phyloP scores from a whole-genome alignment of 2,329 filamentous ascomycete species.

The Keithomyces neogunnii region DNA sequence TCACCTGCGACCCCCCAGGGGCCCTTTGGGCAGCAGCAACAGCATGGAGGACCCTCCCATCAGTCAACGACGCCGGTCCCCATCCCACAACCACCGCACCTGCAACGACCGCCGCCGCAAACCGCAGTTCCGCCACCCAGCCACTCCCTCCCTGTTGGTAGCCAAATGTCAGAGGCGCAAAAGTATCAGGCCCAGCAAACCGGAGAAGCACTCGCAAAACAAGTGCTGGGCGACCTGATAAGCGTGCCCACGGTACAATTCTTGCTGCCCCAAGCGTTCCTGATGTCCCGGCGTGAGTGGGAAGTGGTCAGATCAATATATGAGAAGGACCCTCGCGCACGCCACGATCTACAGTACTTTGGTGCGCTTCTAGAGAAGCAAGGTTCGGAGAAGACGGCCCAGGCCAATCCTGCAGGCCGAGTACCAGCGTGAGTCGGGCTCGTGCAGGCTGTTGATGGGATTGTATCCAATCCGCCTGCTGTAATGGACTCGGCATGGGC shows the following conservation, averaged over 20 bases:
- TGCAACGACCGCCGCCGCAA: slow-evolving; percentile 7
- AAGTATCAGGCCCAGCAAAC: slow-evolving; percentile 35
- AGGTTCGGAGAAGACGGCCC: slow-evolving; percentile 18
- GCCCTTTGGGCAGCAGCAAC: slow-evolving; percentile 22
- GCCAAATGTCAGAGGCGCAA: slow-evolving; percentile 22
- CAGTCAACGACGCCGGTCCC: slow-evolving; percentile 28
- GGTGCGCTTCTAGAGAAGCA: slow-evolving; percentile 46
- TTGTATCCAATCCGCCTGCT: neutral
- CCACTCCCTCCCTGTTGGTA: slow-evolving; percentile 5
- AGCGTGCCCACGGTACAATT: slow-evolving; percentile 59
- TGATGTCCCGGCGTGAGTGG: slow-evolving; percentile 66
- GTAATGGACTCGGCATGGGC: too few species aligned
- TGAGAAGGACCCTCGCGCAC: slow-evolving; percentile 54
- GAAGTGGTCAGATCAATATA: slow-evolving; percentile 63
- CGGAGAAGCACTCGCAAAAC: slow-evolving; percentile 49
- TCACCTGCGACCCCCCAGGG: slow-evolving; percentile 42
- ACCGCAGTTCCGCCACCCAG: slow-evolving; percentile 7
- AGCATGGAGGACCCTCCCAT: slow-evolving; percentile 18
- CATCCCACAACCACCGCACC: slow-evolving; percentile 24
- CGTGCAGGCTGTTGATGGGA: neutral
- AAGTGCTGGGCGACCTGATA: slow-evolving; percentile 56
- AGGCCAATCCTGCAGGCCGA: slow-evolving; percentile 3
- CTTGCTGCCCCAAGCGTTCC: slow-evolving; percentile 58
- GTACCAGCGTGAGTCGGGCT: slow-evolving; percentile 1
- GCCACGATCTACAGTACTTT: slow-evolving; percentile 51